phyloP scores from a whole-genome alignment of 768 basidiomycete species.

The Suillus alpinus region DNA sequence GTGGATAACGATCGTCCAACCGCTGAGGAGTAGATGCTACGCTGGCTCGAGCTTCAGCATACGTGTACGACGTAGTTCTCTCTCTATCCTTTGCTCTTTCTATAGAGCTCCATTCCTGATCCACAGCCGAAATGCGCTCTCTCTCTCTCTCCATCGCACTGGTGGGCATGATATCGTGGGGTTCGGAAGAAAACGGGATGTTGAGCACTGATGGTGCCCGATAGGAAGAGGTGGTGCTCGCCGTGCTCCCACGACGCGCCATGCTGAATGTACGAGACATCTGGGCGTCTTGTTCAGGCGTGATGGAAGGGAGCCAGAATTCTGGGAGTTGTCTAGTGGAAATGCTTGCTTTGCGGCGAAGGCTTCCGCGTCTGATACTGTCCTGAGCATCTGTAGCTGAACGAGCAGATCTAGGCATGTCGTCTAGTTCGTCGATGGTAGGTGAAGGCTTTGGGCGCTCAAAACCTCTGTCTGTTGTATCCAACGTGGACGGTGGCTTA shows the following conservation, averaged over 20 bases:
- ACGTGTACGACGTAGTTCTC: slow-evolving; percentile 9
- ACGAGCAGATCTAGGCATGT: slow-evolving; percentile 19
- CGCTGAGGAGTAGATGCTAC: slow-evolving; percentile 3
- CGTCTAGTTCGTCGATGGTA: slow-evolving; percentile 29
- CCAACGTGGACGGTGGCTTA: slow-evolving; percentile 24
- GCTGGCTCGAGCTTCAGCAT: slow-evolving; percentile 22
- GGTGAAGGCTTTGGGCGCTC: slow-evolving; percentile 20
- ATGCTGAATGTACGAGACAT: slow-evolving; percentile 41
- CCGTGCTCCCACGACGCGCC: slow-evolving; percentile 45
- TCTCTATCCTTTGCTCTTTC: slow-evolving; percentile 22
- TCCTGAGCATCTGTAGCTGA: slow-evolving; percentile 21
- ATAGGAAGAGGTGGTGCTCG: slow-evolving; percentile 48
- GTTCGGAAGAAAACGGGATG: slow-evolving; percentile 33
- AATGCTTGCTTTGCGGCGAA: slow-evolving; percentile 33
- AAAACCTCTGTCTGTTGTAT: slow-evolving; percentile 16
- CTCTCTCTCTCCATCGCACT: slow-evolving; percentile 25
- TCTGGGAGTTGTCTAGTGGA: slow-evolving; percentile 38
- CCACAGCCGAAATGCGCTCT: slow-evolving; percentile 21
- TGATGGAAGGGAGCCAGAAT: slow-evolving; percentile 48
- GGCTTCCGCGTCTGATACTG: slow-evolving; percentile 22
- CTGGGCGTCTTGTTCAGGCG: slow-evolving; percentile 43
- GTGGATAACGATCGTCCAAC: slow-evolving; percentile 16
- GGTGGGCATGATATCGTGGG: slow-evolving; percentile 12
- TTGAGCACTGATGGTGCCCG: slow-evolving; percentile 41
- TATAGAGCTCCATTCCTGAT: slow-evolving; percentile 26